Evolutionary conservation across 2,329 filamentous ascomycete genomes (phyloP), one percentile per base, ranked within the genome.

Genomic region (Alternaria sp.): DNA sequence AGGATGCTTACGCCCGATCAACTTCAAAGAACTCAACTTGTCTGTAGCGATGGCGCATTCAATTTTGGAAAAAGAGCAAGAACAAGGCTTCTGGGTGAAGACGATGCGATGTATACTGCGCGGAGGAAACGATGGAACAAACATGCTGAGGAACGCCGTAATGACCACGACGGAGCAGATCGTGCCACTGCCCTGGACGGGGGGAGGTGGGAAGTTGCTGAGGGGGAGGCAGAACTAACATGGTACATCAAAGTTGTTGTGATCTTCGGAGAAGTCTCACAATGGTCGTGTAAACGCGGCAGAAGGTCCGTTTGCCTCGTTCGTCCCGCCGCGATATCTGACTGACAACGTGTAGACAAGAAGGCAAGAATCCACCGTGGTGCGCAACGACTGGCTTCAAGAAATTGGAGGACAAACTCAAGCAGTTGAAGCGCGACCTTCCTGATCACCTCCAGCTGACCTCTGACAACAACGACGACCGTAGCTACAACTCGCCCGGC

Each of bases 11-110:
- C 84, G 40, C 80, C 86, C 1, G 83, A 87, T 4, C 87, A 90
- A 60, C 77, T 92, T 7, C 83, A 65, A 17, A 57, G 85, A 32
- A 88, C 91, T 19, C 89, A 90, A 73, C 81, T 93, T 5, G 90
- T 90, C 2, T 91, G 89, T 67, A 88, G 88, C 36, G 89, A 92
- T 56, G 81, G 87, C 54, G 86, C 86, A 0, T 92, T 92, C 68
- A 83, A 88, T 50, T 85, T 90, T 57, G 88, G 86, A 0, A 83
- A 86, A 61, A 86, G 88, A 45, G 87, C 88, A 1, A 83, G 82
- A 12, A 88, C 76, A 1, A 65, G 63, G 23, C 61, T 69, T 23
- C 57, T 75, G 30, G 65, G 68, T 1, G 73, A 73, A 51, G 56
- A 63, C 21, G 66, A 72, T 21, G 57, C 47, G 12, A 58, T 61